A percentile compares a stretch with the other conserved stretches of the same genome.
Conservation (phyloP, 192 early-diverging fungal species). For the Podila epigama region DNA sequence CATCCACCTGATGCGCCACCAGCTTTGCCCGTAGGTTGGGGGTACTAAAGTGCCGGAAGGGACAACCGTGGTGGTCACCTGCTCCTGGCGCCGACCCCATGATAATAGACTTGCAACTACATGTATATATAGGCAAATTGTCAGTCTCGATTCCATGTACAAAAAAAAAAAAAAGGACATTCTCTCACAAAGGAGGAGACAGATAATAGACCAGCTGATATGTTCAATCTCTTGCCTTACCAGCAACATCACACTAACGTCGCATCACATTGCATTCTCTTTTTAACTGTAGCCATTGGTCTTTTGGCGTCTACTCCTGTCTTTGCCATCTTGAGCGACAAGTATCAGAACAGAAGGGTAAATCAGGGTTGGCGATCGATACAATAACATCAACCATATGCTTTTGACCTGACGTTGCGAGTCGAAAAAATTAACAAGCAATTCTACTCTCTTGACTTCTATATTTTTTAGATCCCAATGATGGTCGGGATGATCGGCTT, state of each 20-base stretch:
- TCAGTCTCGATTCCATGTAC: too few species aligned
- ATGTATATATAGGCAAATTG: too few species aligned
- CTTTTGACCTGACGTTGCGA: too few species aligned
- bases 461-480: slow-evolving; percentile 68
- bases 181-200: too few species aligned
- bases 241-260: neutral
- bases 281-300: slow-evolving; percentile 63
- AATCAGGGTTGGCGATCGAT: too few species aligned
- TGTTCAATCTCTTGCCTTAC: neutral
- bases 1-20: slow-evolving; percentile 61
- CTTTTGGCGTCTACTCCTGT: slow-evolving; percentile 67
- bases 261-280: neutral
- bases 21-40: slow-evolving; percentile 72
- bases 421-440: neutral
- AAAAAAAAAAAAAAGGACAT: too few species aligned
- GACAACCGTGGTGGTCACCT: slow-evolving; percentile 94
- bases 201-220: neutral
- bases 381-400: too few species aligned
- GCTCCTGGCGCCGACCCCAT: slow-evolving; percentile 76
- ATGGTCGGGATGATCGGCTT: slow-evolving; percentile 72
- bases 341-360: slow-evolving; percentile 71
- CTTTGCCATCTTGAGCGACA: slow-evolving; percentile 78
- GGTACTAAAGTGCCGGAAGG: slow-evolving; percentile 83
- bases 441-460: neutral
- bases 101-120: slow-evolving; percentile 89